Conservation (phyloP, 768 basidiomycete genomes). For the Mycena vitilis region DNA sequence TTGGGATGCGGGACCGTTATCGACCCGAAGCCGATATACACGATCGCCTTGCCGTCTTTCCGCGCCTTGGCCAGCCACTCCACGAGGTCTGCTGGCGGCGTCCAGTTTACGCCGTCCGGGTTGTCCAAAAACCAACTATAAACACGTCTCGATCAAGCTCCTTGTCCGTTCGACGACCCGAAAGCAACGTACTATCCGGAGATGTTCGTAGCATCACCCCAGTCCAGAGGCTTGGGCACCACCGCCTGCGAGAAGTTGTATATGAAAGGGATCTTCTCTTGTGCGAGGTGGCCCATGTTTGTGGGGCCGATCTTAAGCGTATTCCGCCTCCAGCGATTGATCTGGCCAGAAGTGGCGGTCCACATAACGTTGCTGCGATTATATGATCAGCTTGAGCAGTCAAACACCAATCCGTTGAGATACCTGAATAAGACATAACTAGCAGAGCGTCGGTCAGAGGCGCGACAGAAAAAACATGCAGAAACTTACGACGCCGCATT, state of each 20-base stretch:
- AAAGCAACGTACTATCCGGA: conserved; percentile 62
- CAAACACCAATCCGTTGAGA: conserved; percentile 24
- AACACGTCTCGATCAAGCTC: not conserved
- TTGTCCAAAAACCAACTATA: conserved; percentile 75
- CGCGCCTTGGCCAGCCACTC: conserved; percentile 69
- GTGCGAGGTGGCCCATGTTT: conserved; percentile 68
- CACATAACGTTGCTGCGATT: conserved; percentile 66
- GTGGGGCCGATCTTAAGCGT: conserved; percentile 61
- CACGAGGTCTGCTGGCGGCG: conserved; percentile 59
- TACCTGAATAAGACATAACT: conserved; percentile 73
- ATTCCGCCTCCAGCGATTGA: conserved; percentile 73
- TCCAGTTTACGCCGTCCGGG: conserved; percentile 66
- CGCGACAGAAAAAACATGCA: no score
- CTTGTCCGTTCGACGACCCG: not conserved
- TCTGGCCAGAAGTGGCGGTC: conserved; percentile 72
- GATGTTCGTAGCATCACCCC: conserved; percentile 68
- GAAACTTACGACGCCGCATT: conserved; percentile 64
- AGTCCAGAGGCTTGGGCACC: conserved; percentile 78
- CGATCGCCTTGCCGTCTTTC: conserved; percentile 66
- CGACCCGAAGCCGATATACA: conserved; percentile 80
- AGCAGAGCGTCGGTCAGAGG: no score
- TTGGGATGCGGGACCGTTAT: conserved; percentile 74
- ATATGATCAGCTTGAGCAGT: conserved; percentile 3
- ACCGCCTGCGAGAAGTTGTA: conserved; percentile 79
- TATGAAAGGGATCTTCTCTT: conserved; percentile 64